These are phyloP conservation scores for Wickerhamomyces xylosicus DNA, from an alignment of 805 yeast genomes.

Conservation along the genomic window DNA sequence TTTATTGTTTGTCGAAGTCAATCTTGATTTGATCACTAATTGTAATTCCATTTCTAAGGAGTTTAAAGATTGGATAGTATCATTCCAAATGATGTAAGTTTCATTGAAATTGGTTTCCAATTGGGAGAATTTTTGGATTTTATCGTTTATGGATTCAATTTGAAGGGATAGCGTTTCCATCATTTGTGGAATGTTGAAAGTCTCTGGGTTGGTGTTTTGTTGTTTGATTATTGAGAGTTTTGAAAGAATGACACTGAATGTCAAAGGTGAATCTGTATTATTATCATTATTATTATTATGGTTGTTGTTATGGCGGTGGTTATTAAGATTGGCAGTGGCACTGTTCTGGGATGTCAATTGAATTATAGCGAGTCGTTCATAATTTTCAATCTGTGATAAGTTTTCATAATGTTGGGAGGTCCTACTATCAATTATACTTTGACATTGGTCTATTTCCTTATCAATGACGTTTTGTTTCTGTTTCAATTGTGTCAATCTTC, in stretches of 20 bases:
- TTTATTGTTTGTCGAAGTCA: background rate
- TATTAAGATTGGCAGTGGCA: no score
- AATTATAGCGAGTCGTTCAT: constrained; percentile 27
- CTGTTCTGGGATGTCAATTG: constrained; percentile 1
- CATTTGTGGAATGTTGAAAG: background rate
- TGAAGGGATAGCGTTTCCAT: background rate
- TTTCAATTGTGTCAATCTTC: constrained; percentile 21
- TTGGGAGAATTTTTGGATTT: background rate
- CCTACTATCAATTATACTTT: constrained; percentile 37
- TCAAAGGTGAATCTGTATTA: background rate
- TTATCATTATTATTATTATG: no score
- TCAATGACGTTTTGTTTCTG: constrained; percentile 23
- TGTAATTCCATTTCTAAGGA: background rate
- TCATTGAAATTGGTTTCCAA: background rate
- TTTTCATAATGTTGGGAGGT: constrained; percentile 32
- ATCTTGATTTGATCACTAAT: background rate
- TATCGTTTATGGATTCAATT: no score
- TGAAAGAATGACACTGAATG: background rate
- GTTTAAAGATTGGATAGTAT: background rate
- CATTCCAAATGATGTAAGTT: background rate
- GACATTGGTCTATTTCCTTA: constrained; percentile 31
- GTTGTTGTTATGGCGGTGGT: background rate
- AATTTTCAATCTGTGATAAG: constrained; percentile 27
- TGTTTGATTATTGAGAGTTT: background rate
- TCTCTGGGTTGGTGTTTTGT: background rate